Conservation (phyloP, 2,329 filamentous ascomycete genomes). For the Lachnellula arida region DNA sequence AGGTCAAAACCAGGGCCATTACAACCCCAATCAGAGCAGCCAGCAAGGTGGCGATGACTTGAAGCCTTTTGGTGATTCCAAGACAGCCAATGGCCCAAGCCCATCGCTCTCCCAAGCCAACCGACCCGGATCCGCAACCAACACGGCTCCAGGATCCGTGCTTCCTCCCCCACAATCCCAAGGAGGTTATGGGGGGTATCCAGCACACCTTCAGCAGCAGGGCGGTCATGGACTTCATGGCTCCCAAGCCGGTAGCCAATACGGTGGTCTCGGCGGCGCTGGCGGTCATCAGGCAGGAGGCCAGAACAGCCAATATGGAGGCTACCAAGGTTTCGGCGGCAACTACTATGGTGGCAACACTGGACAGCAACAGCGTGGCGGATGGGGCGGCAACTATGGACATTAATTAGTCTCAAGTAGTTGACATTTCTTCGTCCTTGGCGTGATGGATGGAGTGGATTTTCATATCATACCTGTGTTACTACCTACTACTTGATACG, state of each 20-base stretch:
- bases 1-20: conserved; percentile 31
- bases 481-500: conserved; percentile 20
- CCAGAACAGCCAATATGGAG: conserved; percentile 39
- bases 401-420: conserved; percentile 29
- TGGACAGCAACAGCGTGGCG: conserved; percentile 40
- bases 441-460: conserved; percentile 18
- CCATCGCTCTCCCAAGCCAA: conserved; percentile 33
- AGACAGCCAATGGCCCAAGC: conserved; percentile 32
- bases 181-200: conserved; percentile 33
- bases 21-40: conserved; percentile 27
- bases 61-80: conserved; percentile 35
- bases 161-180: conserved; percentile 33
- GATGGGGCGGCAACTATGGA: conserved; percentile 45
- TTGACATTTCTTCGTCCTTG: conserved; percentile 21
- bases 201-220: conserved; percentile 30
- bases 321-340: conserved; percentile 41
- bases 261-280: conserved; percentile 42
- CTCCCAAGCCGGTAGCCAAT: conserved; percentile 32
- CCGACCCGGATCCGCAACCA: conserved; percentile 35
- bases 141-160: conserved; percentile 29
- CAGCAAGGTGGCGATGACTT: conserved; percentile 32
- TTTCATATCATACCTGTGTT: conserved; percentile 30
- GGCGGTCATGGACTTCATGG: conserved; percentile 31
- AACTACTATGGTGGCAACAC: conserved; percentile 36
- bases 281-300: conserved; percentile 41